phyloP scores from a whole-genome alignment of 2,329 filamentous ascomycete species.

The Mycosphaerella sp. region DNA sequence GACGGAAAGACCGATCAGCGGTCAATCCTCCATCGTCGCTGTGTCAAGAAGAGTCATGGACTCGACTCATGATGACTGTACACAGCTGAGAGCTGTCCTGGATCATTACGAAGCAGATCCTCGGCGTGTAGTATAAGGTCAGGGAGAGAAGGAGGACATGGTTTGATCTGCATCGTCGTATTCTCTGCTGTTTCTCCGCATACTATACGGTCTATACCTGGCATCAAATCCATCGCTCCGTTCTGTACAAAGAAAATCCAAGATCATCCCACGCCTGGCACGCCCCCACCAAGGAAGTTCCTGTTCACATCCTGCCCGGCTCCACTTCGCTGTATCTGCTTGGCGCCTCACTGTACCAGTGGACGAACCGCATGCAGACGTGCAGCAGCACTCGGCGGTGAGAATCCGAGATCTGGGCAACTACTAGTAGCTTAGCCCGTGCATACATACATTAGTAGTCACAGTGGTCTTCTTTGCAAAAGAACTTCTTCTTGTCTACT shows the following conservation, averaged over 20 bases:
- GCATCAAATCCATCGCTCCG: background rate
- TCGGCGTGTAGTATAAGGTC: no score
- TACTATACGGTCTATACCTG: no score
- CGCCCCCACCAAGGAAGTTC: conserved; percentile 5
- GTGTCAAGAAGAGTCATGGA: background rate
- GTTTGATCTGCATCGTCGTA: no score
- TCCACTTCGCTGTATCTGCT: background rate
- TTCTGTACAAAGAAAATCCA: background rate
- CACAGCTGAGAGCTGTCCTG: no score
- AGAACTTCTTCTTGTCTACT: conserved; percentile 4
- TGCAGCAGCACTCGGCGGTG: background rate
- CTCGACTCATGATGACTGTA: no score
- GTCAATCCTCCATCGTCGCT: background rate
- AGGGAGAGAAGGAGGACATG: no score
- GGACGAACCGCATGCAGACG: background rate
- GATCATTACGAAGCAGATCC: no score
- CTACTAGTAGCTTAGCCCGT: background rate
- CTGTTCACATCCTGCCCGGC: conserved; percentile 2
- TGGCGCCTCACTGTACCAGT: background rate
- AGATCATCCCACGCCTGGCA: background rate
- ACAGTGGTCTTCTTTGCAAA: conserved; percentile 13
- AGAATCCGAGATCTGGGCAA: background rate
- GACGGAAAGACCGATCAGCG: background rate
- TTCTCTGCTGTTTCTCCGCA: no score
- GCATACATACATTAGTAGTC: background rate